These are phyloP conservation scores for Ophiorrhiza pumila DNA, from an alignment of 257 asterid species.

Conservation along the genomic window DNA sequence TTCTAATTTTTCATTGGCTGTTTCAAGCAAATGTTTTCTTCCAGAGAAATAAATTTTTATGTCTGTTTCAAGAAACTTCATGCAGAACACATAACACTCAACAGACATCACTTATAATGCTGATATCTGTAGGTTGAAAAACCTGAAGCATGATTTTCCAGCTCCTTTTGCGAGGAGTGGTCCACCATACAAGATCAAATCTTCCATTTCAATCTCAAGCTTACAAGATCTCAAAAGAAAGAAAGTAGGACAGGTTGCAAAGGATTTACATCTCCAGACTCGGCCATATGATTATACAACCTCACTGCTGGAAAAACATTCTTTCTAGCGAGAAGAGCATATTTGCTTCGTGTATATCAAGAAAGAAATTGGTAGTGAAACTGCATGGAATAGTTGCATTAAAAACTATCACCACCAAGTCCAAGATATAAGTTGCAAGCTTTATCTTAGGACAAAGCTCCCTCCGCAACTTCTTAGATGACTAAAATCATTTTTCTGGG, in stretches of 20 bases:
- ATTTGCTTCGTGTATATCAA: background rate
- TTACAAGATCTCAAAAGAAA: background rate
- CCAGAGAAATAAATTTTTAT: too few species aligned
- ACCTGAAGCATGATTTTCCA: background rate
- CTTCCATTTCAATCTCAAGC: background rate
- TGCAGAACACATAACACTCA: background rate
- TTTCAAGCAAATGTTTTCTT: background rate
- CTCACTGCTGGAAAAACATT: background rate
- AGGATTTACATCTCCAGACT: background rate
- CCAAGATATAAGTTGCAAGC: background rate
- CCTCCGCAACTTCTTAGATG: background rate
- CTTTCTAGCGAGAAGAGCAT: background rate
- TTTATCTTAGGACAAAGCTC: background rate
- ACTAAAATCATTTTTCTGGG: background rate
- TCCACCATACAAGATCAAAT: background rate
- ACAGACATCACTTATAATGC: background rate
- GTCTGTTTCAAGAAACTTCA: background rate
- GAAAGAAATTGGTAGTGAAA: background rate
- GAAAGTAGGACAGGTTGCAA: background rate
- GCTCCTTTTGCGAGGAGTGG: background rate
- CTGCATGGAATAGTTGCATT: background rate
- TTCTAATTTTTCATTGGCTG: background rate
- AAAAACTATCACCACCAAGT: slow-evolving; percentile 3
- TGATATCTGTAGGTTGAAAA: background rate
- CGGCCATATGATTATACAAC: background rate